Evolutionary conservation across 2,329 filamentous ascomycete genomes (phyloP).

Genomic region (Penicillium sp.): DNA sequence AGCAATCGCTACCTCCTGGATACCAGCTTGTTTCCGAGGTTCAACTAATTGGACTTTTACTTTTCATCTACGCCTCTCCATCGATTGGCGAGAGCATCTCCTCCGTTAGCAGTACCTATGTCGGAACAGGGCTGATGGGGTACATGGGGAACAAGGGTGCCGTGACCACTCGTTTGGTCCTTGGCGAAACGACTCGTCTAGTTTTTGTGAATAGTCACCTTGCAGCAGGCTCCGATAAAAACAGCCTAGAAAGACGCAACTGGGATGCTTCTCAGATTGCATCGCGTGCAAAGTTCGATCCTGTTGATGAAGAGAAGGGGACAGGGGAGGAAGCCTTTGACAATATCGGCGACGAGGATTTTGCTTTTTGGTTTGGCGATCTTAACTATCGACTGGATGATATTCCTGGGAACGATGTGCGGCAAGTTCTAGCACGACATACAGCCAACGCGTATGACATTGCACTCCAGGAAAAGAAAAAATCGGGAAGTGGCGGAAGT

Average conservation of each 20-base stretch:
- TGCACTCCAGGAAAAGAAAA: slow-evolving; percentile 39
- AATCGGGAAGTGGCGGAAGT: slow-evolving; percentile 6
- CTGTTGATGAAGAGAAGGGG: slow-evolving; percentile 65
- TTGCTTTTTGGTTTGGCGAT: slow-evolving; percentile 95
- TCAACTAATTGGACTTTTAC: slow-evolving; percentile 80
- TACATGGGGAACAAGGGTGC: slow-evolving; percentile 97
- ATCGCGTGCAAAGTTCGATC: slow-evolving; percentile 73
- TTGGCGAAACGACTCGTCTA: slow-evolving; percentile 85
- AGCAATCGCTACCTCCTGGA: slow-evolving; percentile 70
- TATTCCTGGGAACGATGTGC: slow-evolving; percentile 85
- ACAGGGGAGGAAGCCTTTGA: slow-evolving; percentile 57
- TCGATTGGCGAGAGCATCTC: slow-evolving; percentile 71
- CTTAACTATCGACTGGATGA: slow-evolving; percentile 90
- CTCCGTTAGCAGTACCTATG: slow-evolving; percentile 75
- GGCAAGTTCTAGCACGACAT: slow-evolving; percentile 78
- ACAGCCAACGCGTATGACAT: slow-evolving; percentile 73
- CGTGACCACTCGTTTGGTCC: slow-evolving; percentile 73
- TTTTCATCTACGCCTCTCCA: slow-evolving; percentile 83
- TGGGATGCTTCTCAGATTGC: slow-evolving; percentile 86
- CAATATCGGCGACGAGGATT: slow-evolving; percentile 83
- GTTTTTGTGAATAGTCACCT: slow-evolving; percentile 92
- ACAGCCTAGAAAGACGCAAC: slow-evolving; percentile 76
- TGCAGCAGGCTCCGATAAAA: slow-evolving; percentile 78
- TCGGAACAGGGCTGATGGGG: slow-evolving; percentile 86
- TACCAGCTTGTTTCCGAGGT: slow-evolving; percentile 77